Evolutionary conservation across 306 rosid genomes (phyloP), one percentile per base, ranked within the genome.

Genomic region (Boehmeria nivea): DNA sequence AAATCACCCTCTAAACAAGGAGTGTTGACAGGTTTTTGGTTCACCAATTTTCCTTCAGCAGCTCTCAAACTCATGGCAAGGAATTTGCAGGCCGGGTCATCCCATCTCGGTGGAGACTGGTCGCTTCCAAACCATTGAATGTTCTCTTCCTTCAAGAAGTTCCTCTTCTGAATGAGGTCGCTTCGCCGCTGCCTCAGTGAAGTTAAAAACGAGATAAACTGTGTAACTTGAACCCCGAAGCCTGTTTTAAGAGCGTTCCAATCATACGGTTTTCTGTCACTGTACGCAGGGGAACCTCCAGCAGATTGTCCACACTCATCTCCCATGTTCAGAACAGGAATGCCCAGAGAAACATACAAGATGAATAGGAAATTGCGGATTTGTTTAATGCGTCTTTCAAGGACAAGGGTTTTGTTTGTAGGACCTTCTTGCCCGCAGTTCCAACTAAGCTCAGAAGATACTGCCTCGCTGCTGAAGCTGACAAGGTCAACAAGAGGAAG

Each of bases 401-500:
- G 94, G 57, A 90, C 83, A 23, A 4, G 20, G 12, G 43, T 63
- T 34, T 75, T 73, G 31, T 59, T 67, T 1, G 98, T 87, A 18
- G 82, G 82, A n/a, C 98, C 98, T 87, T 87, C 96, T 78, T 76
- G 82, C 71, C 98, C 98, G 52, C 96, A 87, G 34, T 91, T 87
- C 95, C 96, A 91, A 76, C 95, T 91, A 37, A 80, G 59, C 36
- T 91, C 84, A 7, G 78, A 59, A 15, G 78, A 74, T 50, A 83
- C 52, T 33, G 63, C 67, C 54, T 26, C 58, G 58, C 58, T 28
- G 33, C 85, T 87, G 78, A 82, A 87, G 83, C 96, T 87, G 77
- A 91, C 98, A 3, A 76, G 74, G 81, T 91, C 98, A 69, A 87
- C 81, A 4, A 91, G 93, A 66, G 89, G 63, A 64, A 84, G 81